Evolutionary conservation across 2,329 filamentous ascomycete genomes (phyloP), one percentile per base, ranked within the genome.

Genomic region (Phialophora chinensis): DNA sequence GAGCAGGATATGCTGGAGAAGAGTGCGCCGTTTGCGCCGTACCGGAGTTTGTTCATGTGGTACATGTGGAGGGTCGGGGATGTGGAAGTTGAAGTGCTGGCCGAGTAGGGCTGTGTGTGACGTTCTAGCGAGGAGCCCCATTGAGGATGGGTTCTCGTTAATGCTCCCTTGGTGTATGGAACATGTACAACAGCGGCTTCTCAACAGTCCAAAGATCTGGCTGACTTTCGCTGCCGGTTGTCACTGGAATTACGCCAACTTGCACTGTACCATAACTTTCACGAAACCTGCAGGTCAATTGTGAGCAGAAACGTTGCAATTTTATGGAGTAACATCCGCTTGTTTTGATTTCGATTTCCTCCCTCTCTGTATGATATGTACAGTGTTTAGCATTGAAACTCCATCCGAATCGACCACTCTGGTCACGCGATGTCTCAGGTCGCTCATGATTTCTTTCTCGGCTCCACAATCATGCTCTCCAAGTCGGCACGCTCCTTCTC

Each of bases 41-140:
- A 96, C 79, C 89, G 93, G 75, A 95, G 90, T 73, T 77, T 97
- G 52, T 97, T 97, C 75, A 97, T 97, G 93, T 97, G 93, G 93
- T 96, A 96, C 77, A 96, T 97, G 91, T 97, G 94, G 93, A 84
- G 90, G 66, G 88, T 94, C 11, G 90, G 90, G 75, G 88, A 92
- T 75, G 92, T 92, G 3, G 90, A 96, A 77, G 62, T 71, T 27
- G 62, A 66, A 7, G 69, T 71, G 31, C 65, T 71, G 69, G 59
- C 60, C 35, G 20, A 60, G 50, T 60, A 31, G 33, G 55, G 49
- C 38, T 20, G n/a, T n/a, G 23, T 35, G n/a, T 12, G 11, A 42
- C 17, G 17, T 61, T 44, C 38, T 44, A 8, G 38, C 5, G 14
- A 42, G 14, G 14, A 44, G 17, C 17, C 4, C 3, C 5, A n/a